These are phyloP conservation scores for Inonotus hispidus DNA, from an alignment of 1,284 basidiomycete genomes.

Conservation along the genomic window DNA sequence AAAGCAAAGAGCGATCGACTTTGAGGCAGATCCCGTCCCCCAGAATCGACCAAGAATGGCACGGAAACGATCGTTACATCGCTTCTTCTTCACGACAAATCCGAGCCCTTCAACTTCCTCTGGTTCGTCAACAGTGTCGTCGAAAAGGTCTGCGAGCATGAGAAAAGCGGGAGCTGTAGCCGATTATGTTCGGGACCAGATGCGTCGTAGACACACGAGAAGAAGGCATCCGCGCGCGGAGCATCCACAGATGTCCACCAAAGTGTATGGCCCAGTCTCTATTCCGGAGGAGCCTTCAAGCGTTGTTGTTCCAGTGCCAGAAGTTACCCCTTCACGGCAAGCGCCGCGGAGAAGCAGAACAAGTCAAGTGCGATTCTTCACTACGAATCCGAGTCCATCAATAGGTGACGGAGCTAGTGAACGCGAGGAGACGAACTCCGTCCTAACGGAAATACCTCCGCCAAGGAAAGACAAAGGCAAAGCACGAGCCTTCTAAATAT, in stretches of 20 bases:
- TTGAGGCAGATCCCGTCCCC: constrained; percentile 1
- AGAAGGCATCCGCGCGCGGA: neutral
- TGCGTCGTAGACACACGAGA: neutral
- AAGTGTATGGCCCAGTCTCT: neutral
- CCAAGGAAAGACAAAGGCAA: constrained; percentile 12
- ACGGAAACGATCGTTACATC: constrained; percentile 3
- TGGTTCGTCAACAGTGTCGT: constrained; percentile 3
- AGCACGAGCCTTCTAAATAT: neutral
- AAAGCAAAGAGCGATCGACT: constrained; percentile 11
- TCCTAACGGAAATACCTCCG: neutral
- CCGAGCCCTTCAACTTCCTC: constrained; percentile 11
- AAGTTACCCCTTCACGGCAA: neutral
- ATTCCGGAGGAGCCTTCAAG: neutral
- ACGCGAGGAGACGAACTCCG: neutral
- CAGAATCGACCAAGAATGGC: neutral
- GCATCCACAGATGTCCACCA: neutral
- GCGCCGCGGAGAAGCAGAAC: neutral
- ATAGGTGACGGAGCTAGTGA: neutral
- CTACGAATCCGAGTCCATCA: constrained; percentile 1
- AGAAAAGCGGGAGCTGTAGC: neutral
- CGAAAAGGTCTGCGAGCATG: neutral
- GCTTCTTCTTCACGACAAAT: constrained; percentile 15
- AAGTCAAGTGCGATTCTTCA: constrained; percentile 3
- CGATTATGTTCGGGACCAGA: constrained; percentile 6
- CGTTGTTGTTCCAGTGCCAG: too few relatives aligned